Conservation (phyloP, 805 yeast species). For the Cyberlindnera nakhonratchasimensis region DNA sequence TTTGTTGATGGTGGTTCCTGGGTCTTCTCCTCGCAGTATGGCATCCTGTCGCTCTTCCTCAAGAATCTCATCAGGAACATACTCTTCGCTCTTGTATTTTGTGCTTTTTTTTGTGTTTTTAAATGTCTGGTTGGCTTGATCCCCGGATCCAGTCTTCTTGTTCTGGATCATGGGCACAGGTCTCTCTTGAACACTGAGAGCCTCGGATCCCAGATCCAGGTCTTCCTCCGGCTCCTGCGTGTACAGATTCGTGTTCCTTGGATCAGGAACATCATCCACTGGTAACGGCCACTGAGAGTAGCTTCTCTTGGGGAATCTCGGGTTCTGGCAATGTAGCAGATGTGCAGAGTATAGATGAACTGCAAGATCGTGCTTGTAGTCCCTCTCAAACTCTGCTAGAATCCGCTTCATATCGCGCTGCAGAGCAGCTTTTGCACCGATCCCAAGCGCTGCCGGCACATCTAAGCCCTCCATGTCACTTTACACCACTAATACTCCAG, state of each 20-base stretch:
- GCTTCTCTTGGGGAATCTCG: conserved; percentile 33
- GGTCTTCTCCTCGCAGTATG: not conserved
- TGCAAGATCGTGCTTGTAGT: conserved; percentile 53
- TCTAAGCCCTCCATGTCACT: not conserved
- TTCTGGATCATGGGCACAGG: not conserved
- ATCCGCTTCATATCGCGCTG: conserved; percentile 26
- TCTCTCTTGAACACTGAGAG: not conserved
- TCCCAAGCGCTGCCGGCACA: not conserved
- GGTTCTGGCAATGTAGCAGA: conserved; percentile 39
- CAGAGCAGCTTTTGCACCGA: not conserved
- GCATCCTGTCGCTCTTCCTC: conserved; percentile 3
- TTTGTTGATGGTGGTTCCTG: not conserved
- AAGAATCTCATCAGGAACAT: conserved; percentile 23
- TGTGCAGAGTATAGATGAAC: conserved; percentile 60
- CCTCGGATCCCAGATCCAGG: not conserved
- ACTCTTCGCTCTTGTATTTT: conserved; percentile 19
- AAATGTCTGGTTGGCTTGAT: no score
- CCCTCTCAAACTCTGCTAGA: conserved; percentile 43
- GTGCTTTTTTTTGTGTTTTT: not conserved
- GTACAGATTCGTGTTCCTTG: conserved; percentile 18
- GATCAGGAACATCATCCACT: conserved; percentile 35
- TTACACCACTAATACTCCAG: no score
- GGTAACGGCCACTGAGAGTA: conserved; percentile 66
- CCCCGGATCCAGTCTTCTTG: not conserved
- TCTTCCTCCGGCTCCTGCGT: conserved; percentile 10